phyloP scores from a whole-genome alignment of 495 filamentous ascomycete species.

The Neurospora sp. region DNA sequence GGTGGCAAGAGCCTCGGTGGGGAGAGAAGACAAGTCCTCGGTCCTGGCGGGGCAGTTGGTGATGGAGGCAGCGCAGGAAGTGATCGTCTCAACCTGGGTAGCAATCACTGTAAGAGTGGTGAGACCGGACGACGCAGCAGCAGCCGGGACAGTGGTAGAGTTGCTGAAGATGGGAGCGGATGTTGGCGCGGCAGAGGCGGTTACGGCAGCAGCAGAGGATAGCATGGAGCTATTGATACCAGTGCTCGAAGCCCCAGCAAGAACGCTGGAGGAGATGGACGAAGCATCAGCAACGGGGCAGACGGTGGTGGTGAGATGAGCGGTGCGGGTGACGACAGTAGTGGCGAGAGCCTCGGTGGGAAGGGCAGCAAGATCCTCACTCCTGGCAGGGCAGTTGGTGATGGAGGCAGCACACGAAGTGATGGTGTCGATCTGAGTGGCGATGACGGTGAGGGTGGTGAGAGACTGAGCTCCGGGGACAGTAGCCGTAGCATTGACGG shows the following conservation, averaged over 20 bases:
- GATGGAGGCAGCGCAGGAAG: slow-evolving; percentile 50
- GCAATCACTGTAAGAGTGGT: slow-evolving; percentile 42
- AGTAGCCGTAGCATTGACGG: neutral
- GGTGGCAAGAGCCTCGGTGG: slow-evolving; percentile 20
- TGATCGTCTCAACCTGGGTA: slow-evolving; percentile 51
- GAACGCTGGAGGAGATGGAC: slow-evolving; percentile 31
- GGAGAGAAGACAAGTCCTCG: slow-evolving; percentile 21
- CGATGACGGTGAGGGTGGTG: slow-evolving; percentile 33
- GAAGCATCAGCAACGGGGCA: slow-evolving; percentile 34
- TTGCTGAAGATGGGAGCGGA: slow-evolving; percentile 3
- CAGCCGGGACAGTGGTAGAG: neutral
- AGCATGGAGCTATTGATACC: slow-evolving; percentile 4
- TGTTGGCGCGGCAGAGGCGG: slow-evolving; percentile 5
- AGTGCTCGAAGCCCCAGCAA: slow-evolving; percentile 22
- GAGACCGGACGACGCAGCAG: slow-evolving; percentile 9
- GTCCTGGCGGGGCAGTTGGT: slow-evolving; percentile 51
- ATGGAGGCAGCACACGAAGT: slow-evolving; percentile 52
- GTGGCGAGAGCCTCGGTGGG: slow-evolving; percentile 21
- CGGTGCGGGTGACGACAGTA: slow-evolving; percentile 32
- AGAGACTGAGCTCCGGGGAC: neutral
- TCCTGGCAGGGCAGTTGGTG: slow-evolving; percentile 50
- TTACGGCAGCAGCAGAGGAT: neutral
- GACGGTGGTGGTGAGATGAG: slow-evolving; percentile 33
- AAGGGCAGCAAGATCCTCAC: slow-evolving; percentile 21
- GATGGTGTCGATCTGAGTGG: slow-evolving; percentile 50